Evolutionary conservation across 805 yeast genomes (phyloP).

Genomic region (Candida multigemmis): DNA sequence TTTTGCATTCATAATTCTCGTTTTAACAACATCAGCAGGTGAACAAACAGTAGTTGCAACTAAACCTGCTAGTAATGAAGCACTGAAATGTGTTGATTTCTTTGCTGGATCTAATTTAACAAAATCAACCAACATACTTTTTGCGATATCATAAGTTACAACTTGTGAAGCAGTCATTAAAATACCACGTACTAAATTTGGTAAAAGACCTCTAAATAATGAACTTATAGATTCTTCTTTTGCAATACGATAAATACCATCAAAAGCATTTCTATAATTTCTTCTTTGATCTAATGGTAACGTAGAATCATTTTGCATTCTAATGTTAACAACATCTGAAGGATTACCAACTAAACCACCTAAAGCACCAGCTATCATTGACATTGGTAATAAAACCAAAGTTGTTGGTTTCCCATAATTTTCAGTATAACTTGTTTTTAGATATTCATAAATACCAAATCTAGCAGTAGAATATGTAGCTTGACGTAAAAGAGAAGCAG

Average conservation of each 20-base stretch:
- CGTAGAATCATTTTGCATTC: conserved; percentile 85
- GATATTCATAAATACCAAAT: conserved; percentile 75
- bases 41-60: conserved; percentile 90
- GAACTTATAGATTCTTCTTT: conserved; percentile 52
- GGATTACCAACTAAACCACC: conserved; percentile 89
- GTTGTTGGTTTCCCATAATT: conserved; percentile 44
- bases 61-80: conserved; percentile 74
- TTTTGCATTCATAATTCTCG: conserved; percentile 73
- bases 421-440: conserved; percentile 45
- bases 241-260: conserved; percentile 56
- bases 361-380: conserved; percentile 77
- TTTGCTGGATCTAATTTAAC: conserved; percentile 48
- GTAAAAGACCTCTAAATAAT: conserved; percentile 65
- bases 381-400: conserved; percentile 55
- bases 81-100: conserved; percentile 66
- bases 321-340: conserved; percentile 75
- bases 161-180: conserved; percentile 89
- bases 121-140: conserved; percentile 43
- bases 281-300: conserved; percentile 58
- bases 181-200: conserved; percentile 73
- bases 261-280: conserved; percentile 68
- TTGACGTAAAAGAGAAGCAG: conserved; percentile 77
- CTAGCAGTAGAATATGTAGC: conserved; percentile 83
- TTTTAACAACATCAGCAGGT: conserved; percentile 87
- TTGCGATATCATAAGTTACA: conserved; percentile 76